Conservation (phyloP, 2,329 filamentous ascomycete species). For the Elsinoe ampelina region DNA sequence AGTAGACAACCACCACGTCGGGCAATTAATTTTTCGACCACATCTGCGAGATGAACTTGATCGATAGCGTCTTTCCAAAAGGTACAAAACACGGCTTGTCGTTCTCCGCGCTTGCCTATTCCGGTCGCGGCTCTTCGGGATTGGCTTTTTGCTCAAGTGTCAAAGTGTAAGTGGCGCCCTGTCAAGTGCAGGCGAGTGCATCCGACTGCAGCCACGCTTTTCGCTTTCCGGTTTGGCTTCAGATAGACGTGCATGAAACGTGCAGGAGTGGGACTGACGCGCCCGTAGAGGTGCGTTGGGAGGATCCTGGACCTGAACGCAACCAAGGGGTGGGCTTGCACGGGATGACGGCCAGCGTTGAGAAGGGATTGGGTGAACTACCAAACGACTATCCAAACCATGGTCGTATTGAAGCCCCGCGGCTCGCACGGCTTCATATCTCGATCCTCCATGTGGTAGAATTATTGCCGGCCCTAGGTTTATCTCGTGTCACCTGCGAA, state of each 20-base stretch:
- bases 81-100: neutral
- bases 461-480: too few relatives aligned
- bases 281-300: neutral
- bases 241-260: conserved; percentile 8
- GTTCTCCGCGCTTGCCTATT: conserved; percentile 1
- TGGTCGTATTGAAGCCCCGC: neutral
- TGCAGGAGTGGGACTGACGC: neutral
- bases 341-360: conserved; percentile 5
- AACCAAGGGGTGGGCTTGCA: neutral
- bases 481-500: too few relatives aligned
- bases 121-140: conserved; percentile 9
- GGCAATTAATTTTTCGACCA: neutral
- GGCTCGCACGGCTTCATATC: neutral
- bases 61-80: conserved; percentile 7
- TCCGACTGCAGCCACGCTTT: neutral
- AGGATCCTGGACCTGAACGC: neutral
- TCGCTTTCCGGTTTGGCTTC: neutral
- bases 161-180: conserved; percentile 8
- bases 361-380: neutral
- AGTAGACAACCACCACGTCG: neutral
- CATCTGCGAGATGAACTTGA: neutral
- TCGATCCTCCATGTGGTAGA: too few relatives aligned
- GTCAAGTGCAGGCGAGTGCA: neutral
- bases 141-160: neutral
- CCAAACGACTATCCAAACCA: conserved; percentile 6